These are phyloP conservation scores for Apophysomyces ossiformis DNA, from an alignment of 371 early-diverging fungal species.

Conservation along the genomic window DNA sequence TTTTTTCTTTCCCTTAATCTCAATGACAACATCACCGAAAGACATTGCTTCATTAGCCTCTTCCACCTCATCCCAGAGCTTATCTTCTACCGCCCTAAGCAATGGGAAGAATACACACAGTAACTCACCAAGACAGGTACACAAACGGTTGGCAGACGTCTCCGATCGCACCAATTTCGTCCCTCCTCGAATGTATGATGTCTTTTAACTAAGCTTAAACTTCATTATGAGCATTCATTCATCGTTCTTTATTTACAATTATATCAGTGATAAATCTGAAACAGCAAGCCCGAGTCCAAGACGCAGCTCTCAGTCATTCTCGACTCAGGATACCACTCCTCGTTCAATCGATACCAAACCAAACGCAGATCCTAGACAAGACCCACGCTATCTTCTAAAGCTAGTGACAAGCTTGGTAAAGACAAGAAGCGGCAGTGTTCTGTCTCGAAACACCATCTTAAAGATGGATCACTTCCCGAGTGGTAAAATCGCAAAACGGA, in stretches of 20 bases:
- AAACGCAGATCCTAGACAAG: conserved; percentile 11
- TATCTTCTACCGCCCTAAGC: background rate
- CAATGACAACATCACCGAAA: conserved; percentile 2
- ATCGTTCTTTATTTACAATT: background rate
- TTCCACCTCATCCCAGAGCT: conserved; percentile 7
- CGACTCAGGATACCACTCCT: conserved; percentile 3
- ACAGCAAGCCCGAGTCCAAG: conserved; percentile 9
- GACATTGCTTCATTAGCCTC: conserved; percentile 7
- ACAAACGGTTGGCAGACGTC: background rate
- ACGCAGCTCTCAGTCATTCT: conserved; percentile 8
- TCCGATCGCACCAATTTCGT: conserved; percentile 25
- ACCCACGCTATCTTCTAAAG: conserved; percentile 34
- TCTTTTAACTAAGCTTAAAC: no score
- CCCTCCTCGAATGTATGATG: conserved; percentile 30
- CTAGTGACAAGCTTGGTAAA: conserved; percentile 44
- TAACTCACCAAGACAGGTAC: background rate
- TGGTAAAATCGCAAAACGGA: conserved; percentile 25
- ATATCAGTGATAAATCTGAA: conserved; percentile 12
- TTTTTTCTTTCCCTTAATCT: background rate
- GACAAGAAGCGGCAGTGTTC: conserved; percentile 60
- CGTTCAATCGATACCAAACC: background rate
- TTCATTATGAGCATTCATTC: background rate
- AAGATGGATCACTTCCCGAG: conserved; percentile 74
- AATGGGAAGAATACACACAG: background rate
- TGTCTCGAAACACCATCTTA: conserved; percentile 63